Conservation (phyloP, 2,329 filamentous ascomycete species). For the Pseudopithomyces maydicus region DNA sequence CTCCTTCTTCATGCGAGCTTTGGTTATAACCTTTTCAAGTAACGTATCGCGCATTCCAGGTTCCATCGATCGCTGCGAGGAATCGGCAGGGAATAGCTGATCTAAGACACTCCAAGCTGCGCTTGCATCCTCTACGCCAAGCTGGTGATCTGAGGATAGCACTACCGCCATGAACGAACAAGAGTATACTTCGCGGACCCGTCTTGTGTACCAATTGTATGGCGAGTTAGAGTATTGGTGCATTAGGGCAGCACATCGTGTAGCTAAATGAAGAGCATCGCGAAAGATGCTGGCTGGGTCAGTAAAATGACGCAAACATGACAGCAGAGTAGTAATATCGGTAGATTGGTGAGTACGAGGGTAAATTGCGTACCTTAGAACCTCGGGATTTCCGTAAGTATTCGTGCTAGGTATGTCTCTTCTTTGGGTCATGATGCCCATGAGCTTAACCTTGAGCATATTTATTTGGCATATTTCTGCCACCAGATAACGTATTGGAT, state of each 20-base stretch:
- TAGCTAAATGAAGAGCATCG: slow-evolving; percentile 20
- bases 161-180: slow-evolving; percentile 20
- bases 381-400: slow-evolving; percentile 12
- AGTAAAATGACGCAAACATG: background rate
- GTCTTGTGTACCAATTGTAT: slow-evolving; percentile 23
- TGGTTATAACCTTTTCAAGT: slow-evolving; percentile 16
- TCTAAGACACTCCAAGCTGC: slow-evolving; percentile 18
- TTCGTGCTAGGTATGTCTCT: slow-evolving; percentile 10
- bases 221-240: slow-evolving; percentile 20
- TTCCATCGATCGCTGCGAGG: slow-evolving; percentile 11
- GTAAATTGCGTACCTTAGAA: slow-evolving; percentile 14
- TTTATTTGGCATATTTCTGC: slow-evolving; percentile 16
- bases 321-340: background rate
- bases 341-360: background rate
- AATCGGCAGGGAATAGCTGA: slow-evolving; percentile 23
- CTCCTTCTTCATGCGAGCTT: slow-evolving; percentile 13
- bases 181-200: slow-evolving; percentile 20
- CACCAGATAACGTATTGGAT: slow-evolving; percentile 19
- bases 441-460: slow-evolving; percentile 20
- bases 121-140: slow-evolving; percentile 13
- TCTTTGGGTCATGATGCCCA: slow-evolving; percentile 15
- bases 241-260: slow-evolving; percentile 15
- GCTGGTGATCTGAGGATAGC: slow-evolving; percentile 12
- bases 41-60: slow-evolving; percentile 11
- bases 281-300: slow-evolving; percentile 17